These are phyloP conservation scores for Colletotrichum sublineola DNA, from an alignment of 2,329 filamentous ascomycete genomes.

Conservation along the genomic window DNA sequence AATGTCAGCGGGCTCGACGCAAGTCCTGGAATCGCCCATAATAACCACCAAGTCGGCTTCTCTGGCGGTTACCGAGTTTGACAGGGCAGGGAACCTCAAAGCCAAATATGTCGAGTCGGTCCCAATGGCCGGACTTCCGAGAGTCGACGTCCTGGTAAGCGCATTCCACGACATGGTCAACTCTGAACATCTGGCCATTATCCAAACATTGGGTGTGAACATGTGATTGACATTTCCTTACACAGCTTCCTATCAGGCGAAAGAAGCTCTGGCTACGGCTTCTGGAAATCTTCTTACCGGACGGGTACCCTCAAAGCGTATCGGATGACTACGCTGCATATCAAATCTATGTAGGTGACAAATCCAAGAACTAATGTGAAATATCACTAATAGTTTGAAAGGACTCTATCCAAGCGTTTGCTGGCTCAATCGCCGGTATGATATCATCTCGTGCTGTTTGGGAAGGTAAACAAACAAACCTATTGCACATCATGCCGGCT, in stretches of 20 bases:
- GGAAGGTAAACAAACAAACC: constrained; percentile 24
- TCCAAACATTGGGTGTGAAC: background rate
- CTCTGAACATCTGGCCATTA: background rate
- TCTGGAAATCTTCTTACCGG: constrained; percentile 36
- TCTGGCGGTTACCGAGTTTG: constrained; percentile 31
- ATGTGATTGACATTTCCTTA: constrained; percentile 22
- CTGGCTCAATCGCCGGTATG: constrained; percentile 39
- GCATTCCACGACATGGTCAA: background rate
- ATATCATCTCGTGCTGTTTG: constrained; percentile 40
- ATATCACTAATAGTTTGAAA: background rate
- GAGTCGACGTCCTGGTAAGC: constrained; percentile 38
- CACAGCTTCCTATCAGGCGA: constrained; percentile 26
- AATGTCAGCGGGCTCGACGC: constrained; percentile 20
- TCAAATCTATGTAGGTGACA: constrained; percentile 30
- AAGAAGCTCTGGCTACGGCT: constrained; percentile 32
- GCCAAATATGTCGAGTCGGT: constrained; percentile 37
- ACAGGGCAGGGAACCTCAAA: constrained; percentile 35
- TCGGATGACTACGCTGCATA: constrained; percentile 39
- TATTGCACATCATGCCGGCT: constrained; percentile 1
- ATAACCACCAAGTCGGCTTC: constrained; percentile 1
- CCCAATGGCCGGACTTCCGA: constrained; percentile 16
- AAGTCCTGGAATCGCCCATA: constrained; percentile 12
- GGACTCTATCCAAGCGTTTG: constrained; percentile 40
- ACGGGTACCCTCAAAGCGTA: constrained; percentile 38
- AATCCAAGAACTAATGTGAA: no score